Percentiles rank a stretch among this genome's conserved stretches.
phyloP scores from a whole-genome alignment of 2,329 filamentous ascomycete genomes.

The Apiospora rasikravindrae region DNA sequence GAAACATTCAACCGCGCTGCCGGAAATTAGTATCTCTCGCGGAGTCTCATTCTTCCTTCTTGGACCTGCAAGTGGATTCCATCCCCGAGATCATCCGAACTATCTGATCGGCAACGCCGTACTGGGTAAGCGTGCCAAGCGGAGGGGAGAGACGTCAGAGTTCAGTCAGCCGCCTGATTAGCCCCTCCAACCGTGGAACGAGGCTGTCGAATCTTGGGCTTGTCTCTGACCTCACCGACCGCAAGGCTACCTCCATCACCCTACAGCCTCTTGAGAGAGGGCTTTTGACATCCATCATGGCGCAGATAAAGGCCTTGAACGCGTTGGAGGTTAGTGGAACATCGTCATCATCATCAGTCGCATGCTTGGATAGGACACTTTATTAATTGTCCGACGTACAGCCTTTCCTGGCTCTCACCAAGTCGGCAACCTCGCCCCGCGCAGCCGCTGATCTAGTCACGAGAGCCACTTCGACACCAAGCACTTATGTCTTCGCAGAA shows the following conservation, averaged over 20 bases:
- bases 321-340: conserved; percentile 60
- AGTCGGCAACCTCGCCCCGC: conserved; percentile 81
- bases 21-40: background rate
- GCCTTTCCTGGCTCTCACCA: conserved; percentile 89
- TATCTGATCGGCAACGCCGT: background rate
- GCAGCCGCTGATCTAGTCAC: conserved; percentile 85
- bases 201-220: conserved; percentile 21
- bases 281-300: conserved; percentile 59
- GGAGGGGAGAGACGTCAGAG: background rate
- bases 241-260: conserved; percentile 24
- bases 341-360: background rate
- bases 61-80: background rate
- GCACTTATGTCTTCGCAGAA: conserved; percentile 93
- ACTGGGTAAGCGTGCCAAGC: conserved; percentile 13
- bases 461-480: conserved; percentile 86
- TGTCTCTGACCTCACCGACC: conserved; percentile 18
- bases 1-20: conserved; percentile 9
- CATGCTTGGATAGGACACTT: conserved; percentile 2
- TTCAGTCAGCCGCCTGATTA: background rate
- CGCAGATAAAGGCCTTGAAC: conserved; percentile 72
- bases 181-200: conserved; percentile 4
- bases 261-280: conserved; percentile 8
- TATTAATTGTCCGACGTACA: conserved; percentile 54
- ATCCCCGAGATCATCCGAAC: conserved; percentile 5
- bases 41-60: background rate